Base-by-base conservation (phyloP, 495 filamentous ascomycete species). In the Hypoxylon rickii region DNA sequence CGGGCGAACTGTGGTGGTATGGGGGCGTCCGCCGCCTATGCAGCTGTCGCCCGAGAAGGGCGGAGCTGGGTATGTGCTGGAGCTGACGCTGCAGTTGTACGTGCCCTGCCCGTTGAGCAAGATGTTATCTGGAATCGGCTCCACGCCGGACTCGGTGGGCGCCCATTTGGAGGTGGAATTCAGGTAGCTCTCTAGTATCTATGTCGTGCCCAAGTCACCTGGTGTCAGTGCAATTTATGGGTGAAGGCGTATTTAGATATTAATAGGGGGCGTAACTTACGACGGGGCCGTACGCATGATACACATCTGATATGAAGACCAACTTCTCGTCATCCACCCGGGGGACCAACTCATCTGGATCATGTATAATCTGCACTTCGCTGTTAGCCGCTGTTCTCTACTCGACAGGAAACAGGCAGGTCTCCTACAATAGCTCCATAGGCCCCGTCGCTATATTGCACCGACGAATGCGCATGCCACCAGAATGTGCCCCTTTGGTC, bases 51-150 rank as follows among this genome's bases (percentile, higher is more conserved):
- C 1, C 24, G 24, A 21, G 12, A 51, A 38, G 8, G 50, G 42
- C 1, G 57, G 42, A 7, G 50, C 45, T 3, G 57, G 46, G 39
- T 51, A 67, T 2, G 66, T 69, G 11, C 56, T 63, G 11, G 66
- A 69, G 22, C 15, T 15, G 19, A 64, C 39, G 37, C 40, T 31
- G 61, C 73, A 75, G 59, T 70, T 51, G 39, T 64, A 75, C 3
- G 60, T 68, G 65, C 69, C 68, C 33, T 68, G 68, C 20, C 71
- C 71, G 55, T 74, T 74, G 19, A 74, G 54, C 1, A 74, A 59
- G 43, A 66, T 57, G 38, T 60, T 70, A 21, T 72, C 68, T 8
- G 68, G 51, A 3, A 65, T 51, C 0, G 70, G 69, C 34, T 72
- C 65, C 7, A 65, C 60, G 33, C 70, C 72, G 0, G 52, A 63